phyloP scores from a whole-genome alignment of 495 filamentous ascomycete genomes.

The Penicillium diatomitis region DNA sequence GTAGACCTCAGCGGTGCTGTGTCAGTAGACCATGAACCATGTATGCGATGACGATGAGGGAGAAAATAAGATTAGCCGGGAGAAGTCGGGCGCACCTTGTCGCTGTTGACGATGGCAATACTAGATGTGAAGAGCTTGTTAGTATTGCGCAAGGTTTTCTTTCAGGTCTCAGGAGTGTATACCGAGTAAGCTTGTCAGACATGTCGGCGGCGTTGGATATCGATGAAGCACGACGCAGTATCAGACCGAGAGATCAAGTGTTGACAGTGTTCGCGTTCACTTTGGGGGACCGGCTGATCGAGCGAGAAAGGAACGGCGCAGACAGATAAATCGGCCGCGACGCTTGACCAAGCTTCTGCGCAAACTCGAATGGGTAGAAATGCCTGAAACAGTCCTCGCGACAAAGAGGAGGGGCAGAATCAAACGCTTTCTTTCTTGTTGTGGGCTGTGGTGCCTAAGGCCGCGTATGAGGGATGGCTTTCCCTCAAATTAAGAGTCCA shows the following conservation, averaged over 20 bases:
- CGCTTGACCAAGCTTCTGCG: slow-evolving; percentile 17
- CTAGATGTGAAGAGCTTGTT: slow-evolving; percentile 36
- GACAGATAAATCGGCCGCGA: slow-evolving; percentile 7
- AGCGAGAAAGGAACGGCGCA: slow-evolving; percentile 12
- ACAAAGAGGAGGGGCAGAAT: slow-evolving; percentile 14
- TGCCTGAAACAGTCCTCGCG: slow-evolving; percentile 12
- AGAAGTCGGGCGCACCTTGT: slow-evolving; percentile 65
- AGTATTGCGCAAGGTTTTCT: slow-evolving; percentile 1
- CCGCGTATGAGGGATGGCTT: not conserved
- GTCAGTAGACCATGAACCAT: slow-evolving; percentile 26
- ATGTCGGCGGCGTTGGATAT: slow-evolving; percentile 39
- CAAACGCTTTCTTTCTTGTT: slow-evolving; percentile 17
- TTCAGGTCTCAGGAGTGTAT: slow-evolving; percentile 13
- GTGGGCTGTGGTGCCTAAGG: slow-evolving; percentile 25
- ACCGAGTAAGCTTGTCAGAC: slow-evolving; percentile 84
- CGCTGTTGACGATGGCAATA: slow-evolving; percentile 93
- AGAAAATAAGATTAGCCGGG: slow-evolving; percentile 22
- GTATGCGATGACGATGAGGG: not conserved
- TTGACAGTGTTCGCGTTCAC: not conserved
- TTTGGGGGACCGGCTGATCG: slow-evolving; percentile 1
- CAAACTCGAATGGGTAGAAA: slow-evolving; percentile 10
- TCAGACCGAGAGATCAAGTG: slow-evolving; percentile 10
- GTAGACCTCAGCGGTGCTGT: slow-evolving; percentile 12
- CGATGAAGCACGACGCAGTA: slow-evolving; percentile 14
- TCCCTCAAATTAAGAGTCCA: not conserved